Evolutionary conservation across 768 basidiomycete species (phyloP), one percentile per base, ranked within the genome.

Genomic region (Naematelia encephala): DNA sequence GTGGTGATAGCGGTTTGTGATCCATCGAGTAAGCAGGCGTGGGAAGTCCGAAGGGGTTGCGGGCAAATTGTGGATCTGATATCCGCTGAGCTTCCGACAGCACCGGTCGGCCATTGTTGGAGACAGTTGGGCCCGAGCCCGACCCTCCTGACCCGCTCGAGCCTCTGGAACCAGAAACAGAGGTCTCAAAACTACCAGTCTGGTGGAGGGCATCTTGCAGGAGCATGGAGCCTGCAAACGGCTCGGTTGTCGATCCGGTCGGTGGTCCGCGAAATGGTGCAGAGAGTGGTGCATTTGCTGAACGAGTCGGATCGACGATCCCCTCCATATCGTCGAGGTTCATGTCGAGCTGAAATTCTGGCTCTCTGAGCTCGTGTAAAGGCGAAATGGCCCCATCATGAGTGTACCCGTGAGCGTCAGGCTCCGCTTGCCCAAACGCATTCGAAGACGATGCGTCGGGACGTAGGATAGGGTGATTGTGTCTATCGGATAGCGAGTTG

Each of bases 301-400:
- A n/a, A 27, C 59, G 44, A 10, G 62, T 59, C 11, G 62, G 77
- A 74, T 91, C 81, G 61, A 94, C 79, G 69, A 96, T 91, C 4
- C 87, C 92, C 39, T 88, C 86, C 83, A 96, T 91, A 51, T 83
- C 78, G 10, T 86, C 82, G 45, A 90, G 73, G 71, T 91, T 83
- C 19, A 83, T 84, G 73, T 89, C 87, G 44, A 88, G 82, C 22
- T 75, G 78, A 58, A 84, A 80, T 30, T 79, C 77, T 13, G 72
- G 75, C 44, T 70, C 69, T 29, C 50, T 45, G 13, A 69, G 59
- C 45, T 73, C 64, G 26, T 70, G 45, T 16, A 69, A 26, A 4
- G 65, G 62, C 13, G 67, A 70, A 25, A 65, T 67, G 4, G 52
- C 48, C 1, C 59, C 65, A 8, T 65, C 72, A 1, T 49, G 56